Evolutionary conservation across 768 basidiomycete genomes (phyloP), one percentile per base, ranked within the genome.

Genomic region (Amyloporia xantha): DNA sequence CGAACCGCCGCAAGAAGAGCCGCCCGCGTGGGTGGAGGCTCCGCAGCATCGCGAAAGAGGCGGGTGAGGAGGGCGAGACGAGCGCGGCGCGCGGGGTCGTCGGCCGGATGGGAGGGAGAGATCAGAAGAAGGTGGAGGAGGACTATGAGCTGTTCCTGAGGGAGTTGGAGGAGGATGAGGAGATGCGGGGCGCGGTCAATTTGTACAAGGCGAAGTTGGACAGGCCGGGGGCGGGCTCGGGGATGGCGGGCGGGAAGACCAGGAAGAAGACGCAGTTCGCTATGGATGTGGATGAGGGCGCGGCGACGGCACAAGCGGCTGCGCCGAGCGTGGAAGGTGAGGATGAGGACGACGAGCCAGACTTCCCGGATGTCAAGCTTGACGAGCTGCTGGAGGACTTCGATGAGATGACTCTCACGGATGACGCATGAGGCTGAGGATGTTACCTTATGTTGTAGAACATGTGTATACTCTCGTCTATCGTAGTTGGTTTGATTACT

Each of bases 111-210:
- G 93, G 93, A 10, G 93, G 92, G 28, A 73, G 91, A 41, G 93
- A 95, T 68, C 79, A 83, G 67, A 84, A 78, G 71, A 92, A 93
- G 73, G 90, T 98, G 50, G 93, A 97, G 57, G 84, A 91, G 63
- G 95, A 99, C 63, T 99, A 98, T 67, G 96, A 98, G 71, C 54
- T 90, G 44, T 99, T 99, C 80, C 70, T 98, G 67, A 78, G 87
- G 40, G 93, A 96, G 54, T 68, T 97, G 42, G 93, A 96, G 67
- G 95, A 98, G 65, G 94, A 97, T 68, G 84, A 84, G 19, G 94
- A 97, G 72, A 71, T 98, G 72, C 79, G 95, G 33, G 75, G 76
- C 4, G 80, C 80, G 7, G 84, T 98, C 58, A 94, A 96, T 66
- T 60, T 97, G 48, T 98, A 95, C 74, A 88, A 84, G 68, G 71